Evolutionary conservation across 768 basidiomycete genomes (phyloP), one percentile per base, ranked within the genome.

Genomic region (Suillus variegatus): DNA sequence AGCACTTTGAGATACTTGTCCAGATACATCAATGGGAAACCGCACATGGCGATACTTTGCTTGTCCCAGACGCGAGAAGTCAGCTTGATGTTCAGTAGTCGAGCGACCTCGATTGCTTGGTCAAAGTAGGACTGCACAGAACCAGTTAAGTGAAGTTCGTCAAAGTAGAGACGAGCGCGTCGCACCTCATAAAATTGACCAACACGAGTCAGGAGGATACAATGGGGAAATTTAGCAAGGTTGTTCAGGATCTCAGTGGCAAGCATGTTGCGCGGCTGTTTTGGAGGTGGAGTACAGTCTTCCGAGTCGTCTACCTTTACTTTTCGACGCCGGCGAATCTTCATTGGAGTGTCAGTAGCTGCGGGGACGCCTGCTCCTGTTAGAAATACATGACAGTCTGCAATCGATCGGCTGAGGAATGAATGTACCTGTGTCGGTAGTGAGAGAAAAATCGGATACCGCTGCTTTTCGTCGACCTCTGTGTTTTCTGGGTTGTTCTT

Each of bases 161-260:
- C 61, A 60, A 63, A 56, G 54, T 49, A 55, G 16, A 60, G 40
- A 25, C 7, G 6, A 52, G 63, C 56, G 2, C 8, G 25, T 79
- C 47, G 58, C 74, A 94, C 96, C 85, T 98, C 96, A 73, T 97
- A 98, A 76, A 98, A 98, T 71, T 94, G 90, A 16, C 96, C 96
- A 13, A 98, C 95, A 62, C 94, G 87, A 9, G 95, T 98, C 20
- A 99, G 83, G 32, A 98, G 81, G 36, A 97, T 83, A 73, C 95
- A 96, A 70, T 95, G 92, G 25, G 96, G 92, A 72, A 94, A 97
- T 56, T 80, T 85, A 47, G 81, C 78, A 22, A 92, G 81, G 72
- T 97, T 94, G 32, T 84, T 76, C 67, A 86, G 81, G 40, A 98
- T 89, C 68, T 88, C 89, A 52, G 74, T 82, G 3, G 93, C 90